A percentile compares a stretch with the other conserved stretches of the same genome.
phyloP scores from a whole-genome alignment of 2,329 filamentous ascomycete genomes.

The Botrytis hyacinthi region DNA sequence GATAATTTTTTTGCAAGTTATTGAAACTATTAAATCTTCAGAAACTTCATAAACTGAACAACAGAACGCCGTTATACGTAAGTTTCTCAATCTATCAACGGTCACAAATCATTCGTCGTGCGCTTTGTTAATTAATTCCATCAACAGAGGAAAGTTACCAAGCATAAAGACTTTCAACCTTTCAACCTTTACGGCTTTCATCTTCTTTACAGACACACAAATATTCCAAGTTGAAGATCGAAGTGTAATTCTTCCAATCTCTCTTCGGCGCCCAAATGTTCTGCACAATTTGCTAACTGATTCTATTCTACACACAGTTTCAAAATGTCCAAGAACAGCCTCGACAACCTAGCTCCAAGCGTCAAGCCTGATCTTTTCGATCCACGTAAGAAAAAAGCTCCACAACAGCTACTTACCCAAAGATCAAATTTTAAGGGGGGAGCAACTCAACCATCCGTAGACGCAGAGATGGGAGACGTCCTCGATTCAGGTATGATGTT shows the following conservation, averaged over 20 bases:
- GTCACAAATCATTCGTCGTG: not conserved
- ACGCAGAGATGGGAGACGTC: not conserved
- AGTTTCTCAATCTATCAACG: not conserved
- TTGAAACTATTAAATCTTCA: not conserved
- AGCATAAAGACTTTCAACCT: not conserved
- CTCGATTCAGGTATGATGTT: not conserved
- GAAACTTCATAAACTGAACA: not conserved
- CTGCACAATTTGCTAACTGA: not conserved
- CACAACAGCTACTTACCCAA: not conserved
- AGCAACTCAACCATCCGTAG: not conserved
- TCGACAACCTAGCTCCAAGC: not conserved
- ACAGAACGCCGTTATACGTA: not conserved
- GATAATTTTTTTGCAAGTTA: too few species aligned
- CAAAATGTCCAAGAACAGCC: not conserved
- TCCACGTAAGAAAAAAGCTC: not conserved
- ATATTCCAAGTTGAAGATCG: not conserved
- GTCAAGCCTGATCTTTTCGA: not conserved
- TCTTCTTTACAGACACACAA: not conserved
- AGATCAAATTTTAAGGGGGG: not conserved
- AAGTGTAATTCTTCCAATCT: not conserved
- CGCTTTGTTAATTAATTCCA: not conserved
- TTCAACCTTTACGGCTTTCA: not conserved
- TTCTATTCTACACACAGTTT: not conserved
- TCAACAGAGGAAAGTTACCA: not conserved
- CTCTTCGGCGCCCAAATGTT: not conserved